phyloP scores from a whole-genome alignment of 2,329 filamentous ascomycete genomes.

The Hypoxylon sp. region DNA sequence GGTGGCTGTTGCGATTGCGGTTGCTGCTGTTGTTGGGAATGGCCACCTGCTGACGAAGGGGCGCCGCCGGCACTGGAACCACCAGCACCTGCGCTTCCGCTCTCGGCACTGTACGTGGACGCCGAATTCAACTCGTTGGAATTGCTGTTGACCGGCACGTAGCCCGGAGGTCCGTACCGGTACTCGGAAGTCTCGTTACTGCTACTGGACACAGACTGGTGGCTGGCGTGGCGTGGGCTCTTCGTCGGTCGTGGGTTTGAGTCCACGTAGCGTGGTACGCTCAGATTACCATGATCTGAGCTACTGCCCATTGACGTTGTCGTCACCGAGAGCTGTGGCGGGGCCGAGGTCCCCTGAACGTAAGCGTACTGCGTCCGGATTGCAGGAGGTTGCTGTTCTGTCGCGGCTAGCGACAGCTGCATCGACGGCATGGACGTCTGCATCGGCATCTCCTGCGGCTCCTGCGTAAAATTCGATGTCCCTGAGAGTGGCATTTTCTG shows the following conservation, averaged over 20 bases:
- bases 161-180: constrained; percentile 66
- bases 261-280: constrained; percentile 71
- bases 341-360: constrained; percentile 64
- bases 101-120: constrained; percentile 50
- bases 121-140: constrained; percentile 57
- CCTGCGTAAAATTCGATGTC: constrained; percentile 63
- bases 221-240: constrained; percentile 68
- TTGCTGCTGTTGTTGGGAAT: constrained; percentile 33
- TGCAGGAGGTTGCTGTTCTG: constrained; percentile 61
- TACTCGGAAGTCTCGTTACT: constrained; percentile 68
- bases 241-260: constrained; percentile 68
- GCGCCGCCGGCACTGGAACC: constrained; percentile 27
- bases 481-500: constrained; percentile 68
- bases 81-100: constrained; percentile 39
- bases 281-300: constrained; percentile 64
- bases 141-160: constrained; percentile 55
- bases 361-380: constrained; percentile 71
- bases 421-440: constrained; percentile 69
- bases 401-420: constrained; percentile 65
- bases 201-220: constrained; percentile 67
- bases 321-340: constrained; percentile 64
- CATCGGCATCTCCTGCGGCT: constrained; percentile 68
- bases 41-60: constrained; percentile 38
- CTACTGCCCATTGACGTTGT: constrained; percentile 56
- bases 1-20: constrained; percentile 49